Percentiles rank a stretch among this genome's conserved stretches.
Conservation (phyloP, 768 basidiomycete genomes). For the Pleurotus tuber-regium region DNA sequence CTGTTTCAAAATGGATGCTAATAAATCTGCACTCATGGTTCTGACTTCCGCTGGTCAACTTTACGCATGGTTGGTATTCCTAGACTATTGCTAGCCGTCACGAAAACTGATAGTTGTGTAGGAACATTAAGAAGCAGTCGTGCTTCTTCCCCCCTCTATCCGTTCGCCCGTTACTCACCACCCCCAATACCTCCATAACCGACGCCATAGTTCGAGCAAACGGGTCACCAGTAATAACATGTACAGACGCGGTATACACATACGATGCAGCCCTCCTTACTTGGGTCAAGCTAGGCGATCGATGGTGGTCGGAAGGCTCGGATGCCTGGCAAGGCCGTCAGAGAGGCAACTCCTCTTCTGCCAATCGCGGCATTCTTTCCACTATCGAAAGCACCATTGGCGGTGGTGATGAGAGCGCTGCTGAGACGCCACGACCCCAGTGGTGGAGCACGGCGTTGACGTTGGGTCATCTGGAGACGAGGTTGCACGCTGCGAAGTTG, state of each 20-base stretch:
- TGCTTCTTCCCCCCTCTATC: conserved; percentile 67
- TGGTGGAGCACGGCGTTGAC: conserved; percentile 87
- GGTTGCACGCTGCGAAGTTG: conserved; percentile 66
- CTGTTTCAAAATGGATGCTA: conserved; percentile 65
- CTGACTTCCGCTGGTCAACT: conserved; percentile 72
- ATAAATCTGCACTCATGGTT: conserved; percentile 62
- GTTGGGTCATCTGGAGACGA: conserved; percentile 85
- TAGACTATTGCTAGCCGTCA: too few species aligned
- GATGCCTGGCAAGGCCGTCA: conserved; percentile 80
- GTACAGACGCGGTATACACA: conserved; percentile 77
- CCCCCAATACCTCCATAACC: conserved; percentile 59
- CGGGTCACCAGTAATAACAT: conserved; percentile 73
- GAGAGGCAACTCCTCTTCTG: conserved; percentile 37
- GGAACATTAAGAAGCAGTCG: conserved; percentile 71
- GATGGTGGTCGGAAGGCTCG: conserved; percentile 85
- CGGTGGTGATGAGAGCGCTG: conserved; percentile 30
- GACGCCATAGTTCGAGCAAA: conserved; percentile 72
- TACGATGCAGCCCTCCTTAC: conserved; percentile 66
- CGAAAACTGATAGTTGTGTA: conserved; percentile 28
- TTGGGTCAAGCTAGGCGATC: conserved; percentile 76
- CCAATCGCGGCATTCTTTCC: conserved; percentile 53
- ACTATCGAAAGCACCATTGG: conserved; percentile 47
- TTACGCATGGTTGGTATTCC: conserved; percentile 64
- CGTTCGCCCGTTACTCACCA: conserved; percentile 55
- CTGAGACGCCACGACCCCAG: conserved; percentile 47